phyloP scores from a whole-genome alignment of 2,329 filamentous ascomycete genomes.

The Paracoccidioides brasiliensis region DNA sequence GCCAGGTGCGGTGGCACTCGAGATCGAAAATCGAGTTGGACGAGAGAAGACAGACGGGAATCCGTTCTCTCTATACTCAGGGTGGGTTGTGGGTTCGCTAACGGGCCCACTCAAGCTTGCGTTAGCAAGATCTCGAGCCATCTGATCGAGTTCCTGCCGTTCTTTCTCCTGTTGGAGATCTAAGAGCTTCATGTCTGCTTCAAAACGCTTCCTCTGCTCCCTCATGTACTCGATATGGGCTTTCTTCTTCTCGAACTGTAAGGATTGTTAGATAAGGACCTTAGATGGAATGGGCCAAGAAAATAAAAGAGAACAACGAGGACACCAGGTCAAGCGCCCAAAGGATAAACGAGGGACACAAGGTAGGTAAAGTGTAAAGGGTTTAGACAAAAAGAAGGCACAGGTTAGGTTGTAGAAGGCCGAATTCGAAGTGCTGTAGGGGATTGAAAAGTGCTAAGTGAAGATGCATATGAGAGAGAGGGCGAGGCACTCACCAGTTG shows the following conservation, averaged over 20 bases:
- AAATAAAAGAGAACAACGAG: not conserved
- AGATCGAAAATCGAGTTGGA: conserved; percentile 78
- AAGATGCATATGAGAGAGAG: not conserved
- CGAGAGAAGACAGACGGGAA: conserved; percentile 72
- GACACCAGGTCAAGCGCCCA: not conserved
- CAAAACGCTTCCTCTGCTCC: conserved; percentile 78
- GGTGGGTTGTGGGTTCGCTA: conserved; percentile 91
- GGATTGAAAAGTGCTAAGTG: not conserved
- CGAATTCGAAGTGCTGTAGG: not conserved
- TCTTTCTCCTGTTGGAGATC: conserved; percentile 74
- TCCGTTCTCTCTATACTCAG: conserved; percentile 70
- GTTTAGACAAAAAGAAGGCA: conserved; percentile 8
- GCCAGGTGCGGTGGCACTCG: conserved; percentile 69
- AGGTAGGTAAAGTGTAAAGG: not conserved
- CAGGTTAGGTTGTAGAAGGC: not conserved
- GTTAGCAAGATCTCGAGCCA: conserved; percentile 63
- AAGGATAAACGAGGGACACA: conserved; percentile 2
- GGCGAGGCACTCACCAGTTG: conserved; percentile 13
- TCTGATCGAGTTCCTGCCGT: conserved; percentile 69
- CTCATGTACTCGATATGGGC: conserved; percentile 82
- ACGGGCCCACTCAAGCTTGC: conserved; percentile 55
- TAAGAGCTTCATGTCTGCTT: conserved; percentile 81
- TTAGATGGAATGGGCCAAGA: not conserved
- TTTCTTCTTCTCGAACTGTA: conserved; percentile 83
- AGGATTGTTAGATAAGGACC: conserved; percentile 17